Evolutionary conservation across 768 basidiomycete species (phyloP).

Genomic region (Myochromella boudieri): DNA sequence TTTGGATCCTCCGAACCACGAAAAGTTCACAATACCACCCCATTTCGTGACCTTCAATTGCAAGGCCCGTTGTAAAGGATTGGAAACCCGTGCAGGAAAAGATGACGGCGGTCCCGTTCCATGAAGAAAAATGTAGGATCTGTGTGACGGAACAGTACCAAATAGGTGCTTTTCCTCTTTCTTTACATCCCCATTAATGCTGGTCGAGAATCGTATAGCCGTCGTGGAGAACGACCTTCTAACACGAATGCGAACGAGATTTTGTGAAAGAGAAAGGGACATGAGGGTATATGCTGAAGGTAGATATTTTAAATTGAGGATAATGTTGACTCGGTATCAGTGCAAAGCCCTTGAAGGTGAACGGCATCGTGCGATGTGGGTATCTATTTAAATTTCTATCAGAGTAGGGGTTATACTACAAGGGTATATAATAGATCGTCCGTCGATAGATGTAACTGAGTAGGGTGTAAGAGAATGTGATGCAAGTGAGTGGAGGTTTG

Average conservation of each 20-base stretch:
- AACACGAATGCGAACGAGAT: background rate
- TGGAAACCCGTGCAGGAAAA: slow-evolving; percentile 47
- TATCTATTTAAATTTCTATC: no score
- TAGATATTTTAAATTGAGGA: background rate
- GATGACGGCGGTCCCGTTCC: slow-evolving; percentile 43
- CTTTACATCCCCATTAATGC: no score
- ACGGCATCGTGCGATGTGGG: no score
- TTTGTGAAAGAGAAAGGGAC: background rate
- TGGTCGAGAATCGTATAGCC: background rate
- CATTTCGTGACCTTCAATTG: slow-evolving; percentile 41
- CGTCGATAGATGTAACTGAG: no score
- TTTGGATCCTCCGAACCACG: slow-evolving; percentile 38
- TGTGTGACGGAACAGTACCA: slow-evolving; percentile 54
- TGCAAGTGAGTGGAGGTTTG: no score
- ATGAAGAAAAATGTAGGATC: slow-evolving; percentile 57
- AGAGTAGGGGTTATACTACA: no score
- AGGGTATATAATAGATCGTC: no score
- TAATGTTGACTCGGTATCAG: no score
- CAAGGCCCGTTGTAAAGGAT: slow-evolving; percentile 51
- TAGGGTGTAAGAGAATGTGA: no score
- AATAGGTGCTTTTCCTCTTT: slow-evolving; percentile 24
- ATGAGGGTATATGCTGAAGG: background rate
- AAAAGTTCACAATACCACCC: slow-evolving; percentile 62
- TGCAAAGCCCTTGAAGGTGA: no score
- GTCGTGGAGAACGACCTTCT: background rate